These are phyloP conservation scores for Penicillium coprophilum DNA, from an alignment of 495 filamentous ascomycete species.

Conservation along the genomic window DNA sequence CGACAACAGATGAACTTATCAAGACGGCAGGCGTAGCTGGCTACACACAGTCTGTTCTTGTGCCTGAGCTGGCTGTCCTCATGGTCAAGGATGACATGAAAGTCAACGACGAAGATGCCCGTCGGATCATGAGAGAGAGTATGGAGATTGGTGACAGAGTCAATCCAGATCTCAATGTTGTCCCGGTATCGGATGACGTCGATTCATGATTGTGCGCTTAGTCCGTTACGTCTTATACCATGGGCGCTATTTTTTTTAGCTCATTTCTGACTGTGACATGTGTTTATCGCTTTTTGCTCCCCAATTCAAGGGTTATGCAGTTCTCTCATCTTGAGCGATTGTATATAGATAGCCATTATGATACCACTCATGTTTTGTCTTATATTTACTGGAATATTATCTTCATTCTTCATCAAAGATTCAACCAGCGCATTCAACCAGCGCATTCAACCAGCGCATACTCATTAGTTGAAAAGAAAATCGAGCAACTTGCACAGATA, in stretches of 20 bases:
- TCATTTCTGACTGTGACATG: neutral
- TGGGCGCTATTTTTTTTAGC: neutral
- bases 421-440: too few relatives aligned
- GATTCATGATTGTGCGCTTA: neutral
- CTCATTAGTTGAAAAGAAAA: neutral
- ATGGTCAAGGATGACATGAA: constrained; percentile 87
- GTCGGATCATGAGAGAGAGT: constrained; percentile 70
- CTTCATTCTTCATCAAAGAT: neutral
- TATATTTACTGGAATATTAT: neutral
- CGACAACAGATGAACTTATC: constrained; percentile 66
- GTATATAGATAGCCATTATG: constrained; percentile 7
- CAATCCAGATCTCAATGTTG: constrained; percentile 60
- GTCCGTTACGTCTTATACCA: neutral
- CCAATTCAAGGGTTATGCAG: neutral
- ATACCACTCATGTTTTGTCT: constrained; percentile 4
- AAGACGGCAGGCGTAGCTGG: constrained; percentile 65
- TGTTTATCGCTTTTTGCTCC: neutral
- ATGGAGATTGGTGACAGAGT: constrained; percentile 73
- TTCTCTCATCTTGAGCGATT: neutral
- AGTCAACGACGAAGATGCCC: constrained; percentile 61
- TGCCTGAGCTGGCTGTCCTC: constrained; percentile 75
- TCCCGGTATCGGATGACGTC: constrained; percentile 38
- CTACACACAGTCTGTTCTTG: constrained; percentile 82
- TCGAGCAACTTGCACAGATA: neutral
- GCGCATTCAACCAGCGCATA: too few relatives aligned